These are phyloP conservation scores for Aspergillus asperescens DNA, from an alignment of 495 filamentous ascomycete species.

Conservation along the genomic window DNA sequence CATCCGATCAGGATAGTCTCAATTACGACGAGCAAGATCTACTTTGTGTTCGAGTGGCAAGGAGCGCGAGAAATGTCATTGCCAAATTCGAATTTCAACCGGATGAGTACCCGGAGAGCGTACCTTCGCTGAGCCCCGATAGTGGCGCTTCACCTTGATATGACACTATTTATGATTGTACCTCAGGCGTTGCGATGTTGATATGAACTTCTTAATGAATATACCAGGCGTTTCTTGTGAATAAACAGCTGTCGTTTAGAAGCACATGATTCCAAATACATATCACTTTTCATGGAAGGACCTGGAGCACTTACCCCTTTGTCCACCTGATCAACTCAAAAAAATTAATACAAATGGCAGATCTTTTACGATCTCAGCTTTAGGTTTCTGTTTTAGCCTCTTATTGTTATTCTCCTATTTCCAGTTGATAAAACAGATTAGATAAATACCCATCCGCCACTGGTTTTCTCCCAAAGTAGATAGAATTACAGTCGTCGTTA, in stretches of 20 bases:
- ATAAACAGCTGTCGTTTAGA: background rate
- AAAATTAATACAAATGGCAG: too few species aligned
- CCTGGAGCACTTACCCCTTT: too few species aligned
- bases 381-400: background rate
- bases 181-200: background rate
- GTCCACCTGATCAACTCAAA: too few species aligned
- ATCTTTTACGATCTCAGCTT: background rate
- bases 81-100: slow-evolving; percentile 39
- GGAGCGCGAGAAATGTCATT: slow-evolving; percentile 35
- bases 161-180: background rate
- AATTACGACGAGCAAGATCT: slow-evolving; percentile 27
- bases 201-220: background rate
- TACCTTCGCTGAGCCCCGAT: slow-evolving; percentile 1
- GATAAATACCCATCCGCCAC: background rate
- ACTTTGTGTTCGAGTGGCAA: slow-evolving; percentile 37
- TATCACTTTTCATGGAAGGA: background rate
- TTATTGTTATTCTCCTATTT: background rate
- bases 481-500: slow-evolving; percentile 8
- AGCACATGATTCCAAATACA: background rate
- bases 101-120: slow-evolving; percentile 32
- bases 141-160: slow-evolving; percentile 4
- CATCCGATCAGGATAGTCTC: background rate
- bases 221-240: background rate
- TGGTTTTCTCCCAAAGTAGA: background rate
- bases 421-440: background rate